Evolutionary conservation across 1,284 basidiomycete genomes (phyloP).

Genomic region (Ceratobasidium sp.): DNA sequence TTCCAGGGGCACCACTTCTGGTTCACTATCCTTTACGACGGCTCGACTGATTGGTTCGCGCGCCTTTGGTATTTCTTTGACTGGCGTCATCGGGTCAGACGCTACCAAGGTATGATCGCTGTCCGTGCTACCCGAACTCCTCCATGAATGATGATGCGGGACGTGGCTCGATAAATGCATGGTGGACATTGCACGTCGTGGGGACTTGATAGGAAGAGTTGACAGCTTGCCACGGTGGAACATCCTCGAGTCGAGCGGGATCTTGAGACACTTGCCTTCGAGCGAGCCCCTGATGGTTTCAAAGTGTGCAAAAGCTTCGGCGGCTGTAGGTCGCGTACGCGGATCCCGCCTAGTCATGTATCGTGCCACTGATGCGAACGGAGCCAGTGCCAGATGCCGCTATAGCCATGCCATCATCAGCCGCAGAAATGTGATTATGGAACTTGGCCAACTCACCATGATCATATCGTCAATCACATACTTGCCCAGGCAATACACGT

Average conservation of each 20-base stretch:
- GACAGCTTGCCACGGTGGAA: not conserved
- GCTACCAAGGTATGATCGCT: slow-evolving; percentile 28
- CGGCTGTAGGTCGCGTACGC: slow-evolving; percentile 26
- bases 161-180: slow-evolving; percentile 11
- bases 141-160: not conserved
- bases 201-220: slow-evolving; percentile 7
- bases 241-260: slow-evolving; percentile 32
- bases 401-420: not conserved
- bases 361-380: slow-evolving; percentile 33
- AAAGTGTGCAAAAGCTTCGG: slow-evolving; percentile 39
- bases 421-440: not conserved
- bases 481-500: slow-evolving; percentile 39
- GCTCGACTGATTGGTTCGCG: slow-evolving; percentile 7
- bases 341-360: slow-evolving; percentile 41
- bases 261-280: slow-evolving; percentile 23
- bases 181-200: slow-evolving; percentile 30
- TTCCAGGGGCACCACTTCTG: not conserved
- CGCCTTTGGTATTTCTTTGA: not conserved
- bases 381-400: slow-evolving; percentile 32
- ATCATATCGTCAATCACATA: slow-evolving; percentile 42
- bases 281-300: slow-evolving; percentile 38
- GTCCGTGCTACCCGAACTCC: slow-evolving; percentile 31
- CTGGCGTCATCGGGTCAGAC: not conserved
- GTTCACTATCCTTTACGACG: not conserved
- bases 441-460: not conserved